Conservation (phyloP, 345 rosid species). For the Draba incana region DNA sequence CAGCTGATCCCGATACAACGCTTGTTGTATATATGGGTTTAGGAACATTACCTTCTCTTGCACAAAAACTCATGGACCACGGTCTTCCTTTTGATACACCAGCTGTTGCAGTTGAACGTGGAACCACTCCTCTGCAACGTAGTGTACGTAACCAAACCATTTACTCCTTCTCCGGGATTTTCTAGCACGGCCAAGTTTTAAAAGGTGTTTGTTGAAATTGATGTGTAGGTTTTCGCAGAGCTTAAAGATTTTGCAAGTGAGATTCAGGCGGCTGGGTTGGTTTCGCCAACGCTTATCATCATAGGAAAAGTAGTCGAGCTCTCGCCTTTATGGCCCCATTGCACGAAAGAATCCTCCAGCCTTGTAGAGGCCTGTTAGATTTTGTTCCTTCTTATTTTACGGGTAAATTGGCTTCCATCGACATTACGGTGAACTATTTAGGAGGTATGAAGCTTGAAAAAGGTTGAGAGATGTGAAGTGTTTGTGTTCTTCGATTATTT, state of each 20-base stretch:
- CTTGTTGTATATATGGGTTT: conserved; percentile 95
- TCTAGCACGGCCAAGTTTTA: background rate
- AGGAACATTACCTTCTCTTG: conserved; percentile 88
- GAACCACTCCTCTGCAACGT: conserved; percentile 81
- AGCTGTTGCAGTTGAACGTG: conserved; percentile 89
- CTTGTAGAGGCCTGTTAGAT: conserved; percentile 48
- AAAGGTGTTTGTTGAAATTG: conserved; percentile 1
- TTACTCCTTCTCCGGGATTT: conserved; percentile 1
- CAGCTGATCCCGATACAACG: conserved; percentile 87
- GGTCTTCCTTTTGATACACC: conserved; percentile 86
- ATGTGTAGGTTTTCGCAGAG: conserved; percentile 75
- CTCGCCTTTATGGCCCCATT: conserved; percentile 79
- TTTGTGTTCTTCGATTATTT: conserved; percentile 11
- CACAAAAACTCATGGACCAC: conserved; percentile 75
- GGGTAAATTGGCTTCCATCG: conserved; percentile 1
- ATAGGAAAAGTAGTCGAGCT: conserved; percentile 89
- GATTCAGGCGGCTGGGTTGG: conserved; percentile 59
- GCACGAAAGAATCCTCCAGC: conserved; percentile 46
- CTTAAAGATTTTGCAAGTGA: conserved; percentile 71
- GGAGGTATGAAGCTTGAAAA: conserved; percentile 26
- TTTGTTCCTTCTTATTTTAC: background rate
- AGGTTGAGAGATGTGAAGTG: conserved; percentile 26
- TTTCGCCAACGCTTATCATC: conserved; percentile 85
- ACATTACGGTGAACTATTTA: conserved; percentile 12
- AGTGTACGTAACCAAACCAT: conserved; percentile 50